Evolutionary conservation across 176 grass and related monocot species (phyloP), one percentile per base, ranked within the genome.

Genomic region (Avena insularis): DNA sequence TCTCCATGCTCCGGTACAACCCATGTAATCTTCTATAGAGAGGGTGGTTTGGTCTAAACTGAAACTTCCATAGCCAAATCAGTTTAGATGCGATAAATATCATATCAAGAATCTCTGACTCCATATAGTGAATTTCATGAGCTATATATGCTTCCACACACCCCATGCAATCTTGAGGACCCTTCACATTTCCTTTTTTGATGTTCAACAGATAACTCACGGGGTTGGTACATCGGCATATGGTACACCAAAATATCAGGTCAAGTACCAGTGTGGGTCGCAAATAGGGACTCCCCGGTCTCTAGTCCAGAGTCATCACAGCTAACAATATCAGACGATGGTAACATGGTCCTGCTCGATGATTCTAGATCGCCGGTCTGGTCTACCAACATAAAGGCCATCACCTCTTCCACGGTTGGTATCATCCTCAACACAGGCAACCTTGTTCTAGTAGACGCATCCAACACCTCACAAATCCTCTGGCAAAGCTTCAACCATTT

Each of bases 401-500:
- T 11, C 2, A 61, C 73, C n/a, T 57, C 67, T 21, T 29, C 80
- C 63, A 89, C 74, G 3, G 77, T 84, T n/a, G 70, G 79, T 43
- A 43, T 88, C 40, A 74, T 89, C 74, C 84, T 86, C 0, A 56
- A 92, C 68, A 75, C 77, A 19, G 91, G 85, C 12, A 90, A 90
- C 68, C 80, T 87, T 70, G 88, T 78, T 12, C 43, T 93, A 10
- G 31, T 48, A 53, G 31, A 27, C 45, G 19, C 61, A 38, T 84
- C 76, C 3, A 82, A 92, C 53, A 19, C 38, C 2, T 23, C 75
- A 12, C 62, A 60, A 10, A 48, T 87, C 21, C 13, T 77, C 0
- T 92, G 91, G 91, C 84, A 93, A 56, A 90, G 91, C 61, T 87
- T 90, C 7, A 60, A 92, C 13, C 79, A 92, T 45, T 85, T 88